Evolutionary conservation across 2,329 filamentous ascomycete genomes (phyloP).

Genomic region (Fusarium acutatum): DNA sequence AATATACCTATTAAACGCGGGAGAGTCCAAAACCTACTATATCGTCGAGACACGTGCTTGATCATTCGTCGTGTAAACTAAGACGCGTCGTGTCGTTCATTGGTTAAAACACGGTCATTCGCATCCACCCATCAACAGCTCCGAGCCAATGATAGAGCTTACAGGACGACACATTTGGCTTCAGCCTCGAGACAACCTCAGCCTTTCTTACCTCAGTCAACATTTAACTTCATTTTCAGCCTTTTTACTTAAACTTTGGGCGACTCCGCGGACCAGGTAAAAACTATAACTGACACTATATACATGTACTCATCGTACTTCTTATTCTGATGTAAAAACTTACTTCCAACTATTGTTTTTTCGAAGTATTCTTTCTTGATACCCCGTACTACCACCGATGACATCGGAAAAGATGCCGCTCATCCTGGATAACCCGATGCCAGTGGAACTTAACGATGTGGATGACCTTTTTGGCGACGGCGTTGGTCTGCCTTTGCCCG

Average conservation of each 20-base stretch:
- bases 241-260: conserved; percentile 14
- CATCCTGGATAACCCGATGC: conserved; percentile 54
- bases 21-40: background rate
- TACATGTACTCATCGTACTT: background rate
- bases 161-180: conserved; percentile 5
- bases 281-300: conserved; percentile 18
- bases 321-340: conserved; percentile 17
- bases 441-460: conserved; percentile 66
- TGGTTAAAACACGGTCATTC: conserved; percentile 25
- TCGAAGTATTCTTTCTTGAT: conserved; percentile 25
- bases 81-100: conserved; percentile 15
- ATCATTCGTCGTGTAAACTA: background rate
- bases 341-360: conserved; percentile 6
- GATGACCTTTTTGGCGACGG: conserved; percentile 82
- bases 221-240: conserved; percentile 11
- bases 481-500: conserved; percentile 64
- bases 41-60: background rate
- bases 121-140: conserved; percentile 16
- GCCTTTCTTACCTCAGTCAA: conserved; percentile 33
- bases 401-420: conserved; percentile 54
- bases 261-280: background rate
- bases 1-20: background rate
- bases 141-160: conserved; percentile 23
- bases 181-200: conserved; percentile 35
- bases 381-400: conserved; percentile 40